Base-by-base conservation (phyloP, 116 monocot species). In the Iris pallida region DNA sequence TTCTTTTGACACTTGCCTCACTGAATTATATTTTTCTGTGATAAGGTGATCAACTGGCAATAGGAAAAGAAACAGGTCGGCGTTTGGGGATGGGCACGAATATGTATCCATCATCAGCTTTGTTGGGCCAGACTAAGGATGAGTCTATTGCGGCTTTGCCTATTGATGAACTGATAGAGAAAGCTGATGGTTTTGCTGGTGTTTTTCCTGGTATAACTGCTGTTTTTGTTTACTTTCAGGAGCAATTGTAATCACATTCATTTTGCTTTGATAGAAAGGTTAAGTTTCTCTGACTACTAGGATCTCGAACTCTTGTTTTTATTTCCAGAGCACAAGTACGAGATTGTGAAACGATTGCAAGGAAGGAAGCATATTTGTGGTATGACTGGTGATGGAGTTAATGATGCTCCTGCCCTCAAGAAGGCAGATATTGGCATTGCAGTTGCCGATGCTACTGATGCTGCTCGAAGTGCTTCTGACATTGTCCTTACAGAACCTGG, bases 321-420 rank as follows among this genome's bases (percentile, higher is more conserved):
- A 45, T 57, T 20, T 17, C 58, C 68, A 75, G 75, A 75, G 52
- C 75, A 75, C 53, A 75, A 90, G 69, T 90, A 90, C 63, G 90
- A 90, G 83, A 90, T 90, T 65, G 90, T 90, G 17, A 90, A 90
- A 63, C 80, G 90, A 6, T 74, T 90, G 70, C 90, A 90, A 86
- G 90, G 86, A 56, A 78, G 86, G 68, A 90, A 86, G 56, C 90
- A 90, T 79, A 90, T 90, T 45, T 90, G 90, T 76, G 90, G 90
- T 55, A 90, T 90, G 90, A 90, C 90, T 68, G 90, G 90, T 42
- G 90, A 90, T 76, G 90, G 90, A 57, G 90, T 90, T 8, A 90
- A 90, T 72, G 90, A 90, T 76, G 90, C 90, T 65, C 90, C 90
- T 49, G 90, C 90, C 12, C 81, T 90, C 10, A 90, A 90, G 74